Evolutionary conservation across 805 yeast species (phyloP).

Genomic region (Komagataella pseudopastoris): DNA sequence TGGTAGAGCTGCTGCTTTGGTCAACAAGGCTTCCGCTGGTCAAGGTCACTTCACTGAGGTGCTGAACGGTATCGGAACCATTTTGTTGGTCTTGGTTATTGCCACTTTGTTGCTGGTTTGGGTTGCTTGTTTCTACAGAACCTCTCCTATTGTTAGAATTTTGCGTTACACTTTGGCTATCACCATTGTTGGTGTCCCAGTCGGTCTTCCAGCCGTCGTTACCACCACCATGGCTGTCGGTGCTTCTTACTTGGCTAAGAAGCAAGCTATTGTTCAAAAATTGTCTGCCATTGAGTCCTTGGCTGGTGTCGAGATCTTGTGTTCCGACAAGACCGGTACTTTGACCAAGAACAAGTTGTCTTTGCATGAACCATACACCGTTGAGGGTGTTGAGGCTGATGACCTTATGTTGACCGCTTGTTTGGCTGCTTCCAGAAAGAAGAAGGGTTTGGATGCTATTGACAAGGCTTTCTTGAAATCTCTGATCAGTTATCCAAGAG

Average conservation of each 20-base stretch:
- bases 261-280: constrained; percentile 94
- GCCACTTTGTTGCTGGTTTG: constrained; percentile 80
- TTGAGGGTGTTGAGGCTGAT: constrained; percentile 91
- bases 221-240: constrained; percentile 99
- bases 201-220: constrained; percentile 96
- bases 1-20: constrained; percentile 96
- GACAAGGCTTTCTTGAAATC: constrained; percentile 95
- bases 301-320: constrained; percentile 95
- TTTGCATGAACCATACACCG: constrained; percentile 94
- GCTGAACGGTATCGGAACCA: constrained; percentile 93
- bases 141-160: constrained; percentile 74
- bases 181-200: constrained; percentile 97
- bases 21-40: constrained; percentile 87
- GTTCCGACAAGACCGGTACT: constrained; percentile 98
- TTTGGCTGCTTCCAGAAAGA: constrained; percentile 95
- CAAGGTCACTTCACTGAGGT: constrained; percentile 96
- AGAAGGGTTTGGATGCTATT: constrained; percentile 95
- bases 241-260: constrained; percentile 96
- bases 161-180: constrained; percentile 88
- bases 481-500: constrained; percentile 77
- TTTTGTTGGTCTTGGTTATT: constrained; percentile 78
- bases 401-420: constrained; percentile 96
- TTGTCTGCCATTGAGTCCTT: constrained; percentile 93
- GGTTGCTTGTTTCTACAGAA: constrained; percentile 91
- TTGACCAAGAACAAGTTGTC: constrained; percentile 95